These are phyloP conservation scores for Entophlyctis luteolus DNA, from an alignment of 192 early-diverging fungal genomes.

Conservation along the genomic window DNA sequence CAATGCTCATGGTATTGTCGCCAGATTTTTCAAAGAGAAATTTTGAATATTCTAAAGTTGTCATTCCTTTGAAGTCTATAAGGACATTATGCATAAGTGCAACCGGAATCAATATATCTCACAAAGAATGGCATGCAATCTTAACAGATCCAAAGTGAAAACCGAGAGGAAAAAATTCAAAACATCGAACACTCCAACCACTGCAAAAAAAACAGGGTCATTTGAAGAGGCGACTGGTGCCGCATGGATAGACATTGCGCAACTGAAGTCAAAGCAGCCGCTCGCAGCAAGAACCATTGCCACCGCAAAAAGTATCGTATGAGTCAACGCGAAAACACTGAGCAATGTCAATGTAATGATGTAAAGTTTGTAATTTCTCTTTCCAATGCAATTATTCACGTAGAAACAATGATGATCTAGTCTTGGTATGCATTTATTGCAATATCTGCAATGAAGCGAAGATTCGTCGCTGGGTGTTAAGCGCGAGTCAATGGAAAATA, in stretches of 20 bases:
- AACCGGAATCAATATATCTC: constrained; percentile 2
- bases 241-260: too few species aligned
- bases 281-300: background rate
- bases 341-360: background rate
- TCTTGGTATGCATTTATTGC: constrained; percentile 45
- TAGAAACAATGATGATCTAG: constrained; percentile 55
- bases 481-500: background rate
- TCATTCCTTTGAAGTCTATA: constrained; percentile 38
- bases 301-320: background rate
- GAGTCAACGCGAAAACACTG: background rate
- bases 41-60: constrained; percentile 42
- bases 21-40: constrained; percentile 7
- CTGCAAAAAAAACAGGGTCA: constrained; percentile 1
- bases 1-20: constrained; percentile 13
- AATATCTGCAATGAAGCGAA: constrained; percentile 51
- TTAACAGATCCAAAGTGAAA: constrained; percentile 33
- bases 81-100: background rate
- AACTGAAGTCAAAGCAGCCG: too few species aligned
- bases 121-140: constrained; percentile 39
- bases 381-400: constrained; percentile 50
- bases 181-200: background rate
- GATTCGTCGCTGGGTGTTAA: too few species aligned
- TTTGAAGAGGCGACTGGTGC: too few species aligned
- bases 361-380: constrained; percentile 41
- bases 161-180: constrained; percentile 7